Conservation (phyloP, 2,329 filamentous ascomycete species). For the Tolypocladium ophioglossoides region DNA sequence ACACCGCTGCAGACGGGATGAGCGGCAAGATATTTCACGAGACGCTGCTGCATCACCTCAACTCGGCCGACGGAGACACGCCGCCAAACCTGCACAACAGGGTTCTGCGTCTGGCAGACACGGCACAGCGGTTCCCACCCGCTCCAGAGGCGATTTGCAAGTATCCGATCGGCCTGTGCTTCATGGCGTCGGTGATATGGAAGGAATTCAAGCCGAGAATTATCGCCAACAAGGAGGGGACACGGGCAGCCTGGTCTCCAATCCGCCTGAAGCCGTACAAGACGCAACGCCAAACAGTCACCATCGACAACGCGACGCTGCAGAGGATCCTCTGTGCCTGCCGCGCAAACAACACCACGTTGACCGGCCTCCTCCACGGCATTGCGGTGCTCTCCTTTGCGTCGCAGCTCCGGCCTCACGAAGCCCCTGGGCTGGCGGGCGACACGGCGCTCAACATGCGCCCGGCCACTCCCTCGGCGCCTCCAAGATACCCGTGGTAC, state of each 20-base stretch:
- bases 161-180: background rate
- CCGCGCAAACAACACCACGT: constrained; percentile 15
- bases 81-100: background rate
- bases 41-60: constrained; percentile 15
- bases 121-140: background rate
- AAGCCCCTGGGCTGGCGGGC: constrained; percentile 1
- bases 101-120: background rate
- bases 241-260: background rate
- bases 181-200: background rate
- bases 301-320: background rate
- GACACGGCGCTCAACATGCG: constrained; percentile 13
- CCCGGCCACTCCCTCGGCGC: constrained; percentile 7
- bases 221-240: background rate
- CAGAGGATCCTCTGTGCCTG: constrained; percentile 12
- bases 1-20: constrained; percentile 17
- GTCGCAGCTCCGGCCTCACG: constrained; percentile 1
- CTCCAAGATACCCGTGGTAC: background rate
- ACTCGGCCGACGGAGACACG: constrained; percentile 5
- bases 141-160: background rate
- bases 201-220: background rate
- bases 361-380: constrained; percentile 17
- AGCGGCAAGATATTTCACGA: constrained; percentile 20
- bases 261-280: background rate
- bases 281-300: background rate
- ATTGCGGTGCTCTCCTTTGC: constrained; percentile 12